Evolutionary conservation across 2,329 filamentous ascomycete genomes (phyloP), one percentile per base, ranked within the genome.

Genomic region (Tolypocladium ovalisporum): DNA sequence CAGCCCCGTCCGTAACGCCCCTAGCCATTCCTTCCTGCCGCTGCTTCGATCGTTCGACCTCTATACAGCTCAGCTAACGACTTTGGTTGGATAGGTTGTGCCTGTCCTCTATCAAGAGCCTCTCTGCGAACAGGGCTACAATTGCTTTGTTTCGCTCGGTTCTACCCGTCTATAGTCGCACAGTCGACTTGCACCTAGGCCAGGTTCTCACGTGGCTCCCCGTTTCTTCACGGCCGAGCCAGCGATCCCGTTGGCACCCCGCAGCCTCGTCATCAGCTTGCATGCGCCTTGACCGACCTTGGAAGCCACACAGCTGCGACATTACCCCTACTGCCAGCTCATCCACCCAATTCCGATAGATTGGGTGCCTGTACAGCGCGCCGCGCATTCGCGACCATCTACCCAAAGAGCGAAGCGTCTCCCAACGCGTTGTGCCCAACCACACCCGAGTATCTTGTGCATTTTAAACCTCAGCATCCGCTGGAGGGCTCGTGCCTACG

Each of bases 311-410:
- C 74, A 76, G 73, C 72, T 75, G 59, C 59, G 58, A 74, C 73
- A n/a, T 58, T 54, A 52, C 62, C 72, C 78, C 68, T 67, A 73
- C 66, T 84, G 81, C 81, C 81, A 84, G 77, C 82, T 77, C 82
- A 84, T 80, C 75, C 73, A 75, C 79, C 73, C 78, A 79, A 78
- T 76, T 75, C 77, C 75, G 79, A 79, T 80, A 78, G 75, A 79
- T 79, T 79, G 75, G 73, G 73, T 70, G 68, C 62, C 71, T 76
- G 70, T 69, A 71, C 73, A 75, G 72, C 71, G 70, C 56, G 35
- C 27, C 72, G 71, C 74, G 70, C 70, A 70, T 70, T 67, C 67
- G 65, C 72, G 69, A 71, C 70, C 73, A 56, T 59, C 64, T 73
- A 70, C 72, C 71, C 68, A 73, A 74, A 72, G 73, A 67, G 75